These are phyloP conservation scores for Pascua sp. DNA, from an alignment of 1,284 basidiomycete species.

Conservation along the genomic window DNA sequence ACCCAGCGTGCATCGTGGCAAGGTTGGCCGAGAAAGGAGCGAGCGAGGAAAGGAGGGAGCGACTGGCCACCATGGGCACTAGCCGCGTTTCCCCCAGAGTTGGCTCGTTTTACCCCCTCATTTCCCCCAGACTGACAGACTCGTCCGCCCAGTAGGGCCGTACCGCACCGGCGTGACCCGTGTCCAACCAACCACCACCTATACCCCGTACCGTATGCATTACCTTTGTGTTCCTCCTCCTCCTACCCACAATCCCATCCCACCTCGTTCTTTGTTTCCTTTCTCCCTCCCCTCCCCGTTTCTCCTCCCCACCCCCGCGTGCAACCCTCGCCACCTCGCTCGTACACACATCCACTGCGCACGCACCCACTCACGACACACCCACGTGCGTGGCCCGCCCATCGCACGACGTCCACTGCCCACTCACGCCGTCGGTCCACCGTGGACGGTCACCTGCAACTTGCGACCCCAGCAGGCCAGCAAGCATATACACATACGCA, in stretches of 20 bases:
- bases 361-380: not conserved
- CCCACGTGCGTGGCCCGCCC: not conserved
- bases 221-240: not conserved
- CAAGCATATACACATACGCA: too few relatives aligned
- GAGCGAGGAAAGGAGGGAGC: too few relatives aligned
- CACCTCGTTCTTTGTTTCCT: not conserved
- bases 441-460: not conserved
- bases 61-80: too few relatives aligned
- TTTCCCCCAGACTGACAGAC: not conserved
- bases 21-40: too few relatives aligned
- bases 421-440: not conserved
- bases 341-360: not conserved
- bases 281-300: not conserved
- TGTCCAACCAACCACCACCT: not conserved
- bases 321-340: not conserved
- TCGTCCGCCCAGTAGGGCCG: not conserved
- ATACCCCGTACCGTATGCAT: too few relatives aligned
- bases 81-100: not conserved
- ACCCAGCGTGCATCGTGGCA: too few relatives aligned
- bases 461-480: too few relatives aligned
- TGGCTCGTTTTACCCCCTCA: too few relatives aligned
- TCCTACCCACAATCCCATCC: not conserved
- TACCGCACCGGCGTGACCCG: not conserved
- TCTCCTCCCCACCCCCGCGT: not conserved
- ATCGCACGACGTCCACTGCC: not conserved